Conservation (phyloP, 1,284 basidiomycete genomes). For the Puccinia hordei region DNA sequence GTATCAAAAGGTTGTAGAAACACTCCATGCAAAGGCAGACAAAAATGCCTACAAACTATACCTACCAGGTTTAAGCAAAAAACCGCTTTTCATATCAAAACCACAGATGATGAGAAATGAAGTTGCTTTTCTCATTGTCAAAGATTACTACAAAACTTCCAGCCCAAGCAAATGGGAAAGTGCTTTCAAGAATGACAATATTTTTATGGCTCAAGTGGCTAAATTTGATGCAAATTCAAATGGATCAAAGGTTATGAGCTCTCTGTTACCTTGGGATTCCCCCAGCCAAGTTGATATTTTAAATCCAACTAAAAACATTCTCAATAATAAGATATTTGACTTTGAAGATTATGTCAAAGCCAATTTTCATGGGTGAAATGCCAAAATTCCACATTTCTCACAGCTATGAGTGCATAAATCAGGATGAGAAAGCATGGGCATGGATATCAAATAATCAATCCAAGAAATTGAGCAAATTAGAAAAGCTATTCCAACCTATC, state of each 20-base stretch:
- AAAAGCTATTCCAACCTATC: background rate
- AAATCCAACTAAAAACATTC: no score
- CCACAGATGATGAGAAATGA: no score
- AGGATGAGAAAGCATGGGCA: background rate
- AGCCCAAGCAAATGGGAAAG: no score
- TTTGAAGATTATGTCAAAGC: no score
- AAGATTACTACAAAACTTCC: no score
- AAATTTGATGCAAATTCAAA: no score
- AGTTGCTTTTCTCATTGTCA: no score
- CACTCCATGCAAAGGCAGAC: background rate
- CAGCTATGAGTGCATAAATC: background rate
- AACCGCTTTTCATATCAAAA: background rate
- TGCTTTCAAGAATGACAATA: no score
- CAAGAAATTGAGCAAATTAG: background rate
- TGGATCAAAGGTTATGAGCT: no score
- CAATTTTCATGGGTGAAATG: background rate
- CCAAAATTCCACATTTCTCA: background rate
- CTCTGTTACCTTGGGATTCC: background rate
- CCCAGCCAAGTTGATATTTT: background rate
- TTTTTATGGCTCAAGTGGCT: background rate
- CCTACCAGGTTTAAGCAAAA: background rate
- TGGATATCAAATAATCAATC: background rate
- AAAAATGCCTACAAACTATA: background rate
- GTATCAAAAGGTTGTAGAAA: background rate
- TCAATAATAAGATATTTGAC: no score